Percentiles rank a stretch among this genome's conserved stretches.
Evolutionary conservation across 768 basidiomycete genomes (phyloP).

Genomic region (Phanerochaete carnosa): DNA sequence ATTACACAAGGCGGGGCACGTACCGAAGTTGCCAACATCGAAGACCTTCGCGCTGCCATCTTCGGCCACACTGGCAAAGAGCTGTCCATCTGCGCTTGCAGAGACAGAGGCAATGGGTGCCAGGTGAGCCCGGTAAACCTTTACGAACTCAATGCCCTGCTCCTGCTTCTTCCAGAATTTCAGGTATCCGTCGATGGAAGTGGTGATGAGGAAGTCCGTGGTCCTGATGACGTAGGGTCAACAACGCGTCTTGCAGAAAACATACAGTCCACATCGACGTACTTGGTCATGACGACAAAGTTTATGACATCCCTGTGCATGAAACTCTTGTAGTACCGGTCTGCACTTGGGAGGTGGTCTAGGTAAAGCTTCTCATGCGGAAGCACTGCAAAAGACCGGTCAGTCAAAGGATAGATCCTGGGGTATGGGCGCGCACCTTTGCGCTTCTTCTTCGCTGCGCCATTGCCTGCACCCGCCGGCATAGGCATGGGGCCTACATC

Average conservation of each 20-base stretch:
- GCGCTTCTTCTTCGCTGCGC: conserved; percentile 67
- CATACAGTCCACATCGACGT: neutral
- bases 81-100: conserved; percentile 86
- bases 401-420: neutral
- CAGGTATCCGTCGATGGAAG: conserved; percentile 90
- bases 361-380: conserved; percentile 92
- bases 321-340: conserved; percentile 96
- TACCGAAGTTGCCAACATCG: conserved; percentile 97
- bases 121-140: conserved; percentile 93
- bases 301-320: conserved; percentile 96
- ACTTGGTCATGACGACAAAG: conserved; percentile 88
- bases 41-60: conserved; percentile 94
- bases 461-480: conserved; percentile 44
- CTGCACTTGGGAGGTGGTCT: conserved; percentile 86
- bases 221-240: conserved; percentile 45
- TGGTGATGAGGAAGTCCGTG: conserved; percentile 87
- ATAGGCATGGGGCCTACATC: conserved; percentile 91
- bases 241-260: neutral
- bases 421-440: conserved; percentile 53
- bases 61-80: conserved; percentile 89
- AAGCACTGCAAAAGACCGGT: conserved; percentile 53
- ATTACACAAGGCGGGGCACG: conserved; percentile 23
- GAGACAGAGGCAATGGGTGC: conserved; percentile 75
- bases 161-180: conserved; percentile 99
- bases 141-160: conserved; percentile 94